Conservation (phyloP, 169 alveolate species). For the Plasmodium knowlesi region DNA sequence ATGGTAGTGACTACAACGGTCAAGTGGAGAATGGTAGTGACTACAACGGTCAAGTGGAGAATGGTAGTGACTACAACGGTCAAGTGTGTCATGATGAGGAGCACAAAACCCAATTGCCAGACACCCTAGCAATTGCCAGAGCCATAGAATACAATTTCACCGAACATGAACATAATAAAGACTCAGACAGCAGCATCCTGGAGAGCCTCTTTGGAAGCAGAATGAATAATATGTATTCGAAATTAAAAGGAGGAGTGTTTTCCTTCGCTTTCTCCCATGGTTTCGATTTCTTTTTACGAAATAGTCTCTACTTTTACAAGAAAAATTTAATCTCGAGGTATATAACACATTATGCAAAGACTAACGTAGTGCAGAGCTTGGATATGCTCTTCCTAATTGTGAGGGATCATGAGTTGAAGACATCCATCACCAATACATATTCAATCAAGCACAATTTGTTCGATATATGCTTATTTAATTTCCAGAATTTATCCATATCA, state of each 20-base stretch:
- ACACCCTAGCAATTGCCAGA: neutral
- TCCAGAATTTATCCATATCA: constrained; percentile 34
- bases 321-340: constrained; percentile 3
- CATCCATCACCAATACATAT: constrained; percentile 31
- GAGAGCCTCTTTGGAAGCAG: neutral
- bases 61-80: neutral
- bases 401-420: constrained; percentile 14
- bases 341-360: constrained; percentile 54
- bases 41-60: no score
- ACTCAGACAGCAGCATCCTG: neutral
- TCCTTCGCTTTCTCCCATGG: constrained; percentile 38
- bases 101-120: no score
- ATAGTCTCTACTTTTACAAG: constrained; percentile 20
- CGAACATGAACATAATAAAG: neutral
- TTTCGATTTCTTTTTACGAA: constrained; percentile 46
- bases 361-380: constrained; percentile 42
- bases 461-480: constrained; percentile 41
- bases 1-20: neutral
- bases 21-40: neutral
- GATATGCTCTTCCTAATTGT: constrained; percentile 50
- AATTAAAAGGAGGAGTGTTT: constrained; percentile 16
- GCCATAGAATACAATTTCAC: constrained; percentile 4
- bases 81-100: neutral
- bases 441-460: constrained; percentile 48
- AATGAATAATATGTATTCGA: constrained; percentile 24